Evolutionary conservation across 2,329 filamentous ascomycete genomes (phyloP).

Genomic region (Fusarium pseudoanthophilum): DNA sequence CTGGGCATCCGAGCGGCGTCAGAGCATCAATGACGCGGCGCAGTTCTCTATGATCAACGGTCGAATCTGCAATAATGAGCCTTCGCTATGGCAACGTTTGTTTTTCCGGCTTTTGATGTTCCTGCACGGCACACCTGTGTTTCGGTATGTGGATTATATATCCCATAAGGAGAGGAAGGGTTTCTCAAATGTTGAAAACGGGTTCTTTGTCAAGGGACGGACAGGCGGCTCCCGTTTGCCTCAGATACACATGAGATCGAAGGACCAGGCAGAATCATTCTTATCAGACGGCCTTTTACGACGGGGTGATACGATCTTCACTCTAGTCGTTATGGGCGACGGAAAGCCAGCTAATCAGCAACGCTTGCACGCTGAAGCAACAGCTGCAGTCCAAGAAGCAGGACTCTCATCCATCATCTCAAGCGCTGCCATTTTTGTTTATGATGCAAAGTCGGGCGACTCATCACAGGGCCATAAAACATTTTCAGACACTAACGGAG

Average conservation of each 20-base stretch:
- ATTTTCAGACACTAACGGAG: background rate
- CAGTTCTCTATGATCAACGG: background rate
- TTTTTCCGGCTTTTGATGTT: background rate
- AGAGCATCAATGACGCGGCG: background rate
- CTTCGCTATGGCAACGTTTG: background rate
- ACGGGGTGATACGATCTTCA: background rate
- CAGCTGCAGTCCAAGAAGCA: background rate
- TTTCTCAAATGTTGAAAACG: background rate
- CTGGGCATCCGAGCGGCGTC: background rate
- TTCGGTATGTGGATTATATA: background rate
- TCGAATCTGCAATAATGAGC: background rate
- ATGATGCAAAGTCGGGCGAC: background rate
- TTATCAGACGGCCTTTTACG: background rate
- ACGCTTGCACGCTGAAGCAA: background rate
- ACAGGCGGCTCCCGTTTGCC: background rate
- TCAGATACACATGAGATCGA: background rate
- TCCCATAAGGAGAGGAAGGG: background rate
- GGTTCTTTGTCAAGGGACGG: background rate
- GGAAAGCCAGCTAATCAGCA: accelerated
- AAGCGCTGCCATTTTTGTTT: accelerated
- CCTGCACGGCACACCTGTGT: accelerated
- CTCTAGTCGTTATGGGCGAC: background rate
- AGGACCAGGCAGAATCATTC: background rate
- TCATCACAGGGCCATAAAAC: accelerated
- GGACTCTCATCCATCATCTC: background rate